A percentile compares a stretch with the other conserved stretches of the same genome.
These are phyloP conservation scores for Fusarium sp. DNA, from an alignment of 2,329 filamentous ascomycete species.

Conservation along the genomic window DNA sequence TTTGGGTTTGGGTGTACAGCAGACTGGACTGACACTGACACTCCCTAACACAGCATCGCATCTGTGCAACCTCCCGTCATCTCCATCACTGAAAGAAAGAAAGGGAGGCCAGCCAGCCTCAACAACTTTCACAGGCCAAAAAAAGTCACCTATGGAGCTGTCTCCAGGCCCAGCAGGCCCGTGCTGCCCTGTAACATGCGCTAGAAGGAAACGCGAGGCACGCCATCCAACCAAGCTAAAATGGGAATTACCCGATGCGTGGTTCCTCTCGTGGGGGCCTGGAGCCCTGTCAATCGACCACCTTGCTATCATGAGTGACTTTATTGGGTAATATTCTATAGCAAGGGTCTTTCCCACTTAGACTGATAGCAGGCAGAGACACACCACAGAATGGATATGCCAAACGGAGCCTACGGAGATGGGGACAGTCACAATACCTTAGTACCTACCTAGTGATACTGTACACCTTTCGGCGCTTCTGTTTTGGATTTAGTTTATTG, in stretches of 20 bases:
- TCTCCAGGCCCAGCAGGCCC: constrained; percentile 6
- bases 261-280: constrained; percentile 43
- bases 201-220: constrained; percentile 34
- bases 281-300: constrained; percentile 45
- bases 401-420: constrained; percentile 41
- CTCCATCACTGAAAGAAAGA: constrained; percentile 14
- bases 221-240: constrained; percentile 37
- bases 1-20: neutral
- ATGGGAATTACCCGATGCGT: constrained; percentile 44
- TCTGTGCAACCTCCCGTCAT: constrained; percentile 1
- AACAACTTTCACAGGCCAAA: constrained; percentile 36
- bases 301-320: constrained; percentile 45
- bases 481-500: constrained; percentile 10
- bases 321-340: constrained; percentile 40
- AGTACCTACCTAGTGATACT: too few species aligned
- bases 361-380: neutral
- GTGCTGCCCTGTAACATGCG: constrained; percentile 4
- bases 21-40: neutral
- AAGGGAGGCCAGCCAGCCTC: constrained; percentile 3
- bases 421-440: constrained; percentile 9
- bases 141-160: constrained; percentile 9
- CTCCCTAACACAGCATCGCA: neutral
- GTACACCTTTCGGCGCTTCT: constrained; percentile 24
- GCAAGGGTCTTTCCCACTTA: constrained; percentile 7
- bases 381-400: constrained; percentile 25